Evolutionary conservation across 2,329 filamentous ascomycete species (phyloP).

Genomic region (Apiospora kogelbergensis): DNA sequence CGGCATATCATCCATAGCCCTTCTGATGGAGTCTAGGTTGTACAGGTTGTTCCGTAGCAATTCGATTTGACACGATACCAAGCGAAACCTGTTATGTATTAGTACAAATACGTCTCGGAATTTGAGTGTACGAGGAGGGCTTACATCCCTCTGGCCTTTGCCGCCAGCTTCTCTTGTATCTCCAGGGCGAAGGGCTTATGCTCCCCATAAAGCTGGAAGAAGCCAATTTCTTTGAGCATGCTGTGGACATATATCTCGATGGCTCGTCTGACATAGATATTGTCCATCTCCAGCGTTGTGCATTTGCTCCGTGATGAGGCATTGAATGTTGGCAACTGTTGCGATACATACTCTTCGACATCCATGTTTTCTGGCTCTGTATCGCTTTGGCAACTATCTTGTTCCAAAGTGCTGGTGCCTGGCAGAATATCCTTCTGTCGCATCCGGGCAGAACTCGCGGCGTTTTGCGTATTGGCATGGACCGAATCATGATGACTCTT

Average conservation of each 20-base stretch:
- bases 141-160: slow-evolving; percentile 21
- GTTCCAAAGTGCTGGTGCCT: neutral
- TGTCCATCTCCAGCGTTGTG: slow-evolving; percentile 24
- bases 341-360: neutral
- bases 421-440: neutral
- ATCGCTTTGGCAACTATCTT: neutral
- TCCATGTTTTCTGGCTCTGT: neutral
- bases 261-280: slow-evolving; percentile 24
- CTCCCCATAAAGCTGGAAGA: neutral
- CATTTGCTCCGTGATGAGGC: neutral
- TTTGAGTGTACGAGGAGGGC: neutral
- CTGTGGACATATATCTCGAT: slow-evolving; percentile 24
- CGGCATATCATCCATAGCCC: slow-evolving; percentile 7
- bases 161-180: slow-evolving; percentile 17
- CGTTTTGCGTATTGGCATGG: neutral
- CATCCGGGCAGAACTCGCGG: neutral
- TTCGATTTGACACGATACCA: slow-evolving; percentile 27
- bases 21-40: slow-evolving; percentile 12
- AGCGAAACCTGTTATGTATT: slow-evolving; percentile 23
- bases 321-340: neutral
- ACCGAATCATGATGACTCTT: neutral
- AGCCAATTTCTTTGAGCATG: slow-evolving; percentile 13
- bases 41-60: slow-evolving; percentile 14
- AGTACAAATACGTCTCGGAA: neutral
- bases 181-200: slow-evolving; percentile 13